A percentile compares a stretch with the other conserved stretches of the same genome.
phyloP scores from a whole-genome alignment of 331 rosid genomes.

The Stylosanthes scabra region DNA sequence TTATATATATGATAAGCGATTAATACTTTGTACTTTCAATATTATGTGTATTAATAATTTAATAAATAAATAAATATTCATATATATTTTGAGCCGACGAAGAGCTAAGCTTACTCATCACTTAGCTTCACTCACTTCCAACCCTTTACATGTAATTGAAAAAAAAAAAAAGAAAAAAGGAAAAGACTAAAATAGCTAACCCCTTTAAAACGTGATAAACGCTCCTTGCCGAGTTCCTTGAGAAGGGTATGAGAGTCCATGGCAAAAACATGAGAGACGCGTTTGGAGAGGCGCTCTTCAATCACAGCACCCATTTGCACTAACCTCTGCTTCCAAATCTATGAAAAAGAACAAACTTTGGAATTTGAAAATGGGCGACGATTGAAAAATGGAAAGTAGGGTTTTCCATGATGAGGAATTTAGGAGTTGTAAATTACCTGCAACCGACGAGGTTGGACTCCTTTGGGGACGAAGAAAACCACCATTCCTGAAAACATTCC shows the following conservation, averaged over 20 bases:
- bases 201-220: slow-evolving; percentile 69
- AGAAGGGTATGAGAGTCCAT: slow-evolving; percentile 57
- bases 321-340: slow-evolving; percentile 95
- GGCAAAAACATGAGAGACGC: slow-evolving; percentile 76
- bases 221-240: slow-evolving; percentile 50
- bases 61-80: too few species aligned
- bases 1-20: too few species aligned
- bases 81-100: too few species aligned
- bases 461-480: slow-evolving; percentile 63
- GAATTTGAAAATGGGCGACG: slow-evolving; percentile 9
- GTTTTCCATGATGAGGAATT: background rate
- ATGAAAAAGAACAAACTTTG: background rate
- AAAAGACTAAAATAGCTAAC: slow-evolving; percentile 45
- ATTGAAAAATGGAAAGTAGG: slow-evolving; percentile 15
- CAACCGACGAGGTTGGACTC: slow-evolving; percentile 83
- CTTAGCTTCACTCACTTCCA: too few species aligned
- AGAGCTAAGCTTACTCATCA: too few species aligned
- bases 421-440: slow-evolving; percentile 49
- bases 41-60: too few species aligned
- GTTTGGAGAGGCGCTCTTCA: slow-evolving; percentile 65
- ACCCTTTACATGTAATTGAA: background rate
- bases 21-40: too few species aligned
- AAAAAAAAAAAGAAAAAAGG: background rate
- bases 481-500: slow-evolving; percentile 77
- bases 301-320: slow-evolving; percentile 75